Percentiles rank a stretch among this genome's conserved stretches.
Evolutionary conservation across 768 basidiomycete genomes (phyloP).

Genomic region (Filobasidium wieringae): DNA sequence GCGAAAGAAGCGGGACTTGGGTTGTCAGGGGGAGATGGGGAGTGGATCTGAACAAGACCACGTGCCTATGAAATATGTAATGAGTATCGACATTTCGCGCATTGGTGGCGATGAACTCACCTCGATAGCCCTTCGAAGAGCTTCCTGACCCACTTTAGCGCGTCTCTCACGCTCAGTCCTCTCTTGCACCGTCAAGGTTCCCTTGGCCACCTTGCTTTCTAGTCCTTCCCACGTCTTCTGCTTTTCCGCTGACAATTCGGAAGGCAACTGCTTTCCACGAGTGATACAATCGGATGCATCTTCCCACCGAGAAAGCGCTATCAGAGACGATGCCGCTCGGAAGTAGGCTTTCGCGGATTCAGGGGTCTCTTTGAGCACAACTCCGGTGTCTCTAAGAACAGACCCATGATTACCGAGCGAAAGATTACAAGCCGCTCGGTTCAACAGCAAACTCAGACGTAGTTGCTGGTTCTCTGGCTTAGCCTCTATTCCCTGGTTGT

Average conservation of each 20-base stretch:
- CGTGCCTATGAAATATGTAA: slow-evolving; percentile 49
- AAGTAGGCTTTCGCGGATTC: slow-evolving; percentile 72
- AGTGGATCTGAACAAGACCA: slow-evolving; percentile 41
- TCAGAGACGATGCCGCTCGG: slow-evolving; percentile 65
- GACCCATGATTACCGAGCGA: slow-evolving; percentile 63
- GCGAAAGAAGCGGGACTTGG: slow-evolving; percentile 36
- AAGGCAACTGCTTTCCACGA: slow-evolving; percentile 48
- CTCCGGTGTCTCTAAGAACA: slow-evolving; percentile 73
- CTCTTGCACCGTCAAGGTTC: slow-evolving; percentile 41
- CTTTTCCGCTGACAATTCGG: slow-evolving; percentile 46
- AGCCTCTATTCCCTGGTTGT: slow-evolving; percentile 77
- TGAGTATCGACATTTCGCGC: not conserved
- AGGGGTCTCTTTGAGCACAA: slow-evolving; percentile 52
- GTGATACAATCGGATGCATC: slow-evolving; percentile 76
- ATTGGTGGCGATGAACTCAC: slow-evolving; percentile 42
- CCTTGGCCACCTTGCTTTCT: slow-evolving; percentile 33
- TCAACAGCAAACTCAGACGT: slow-evolving; percentile 55
- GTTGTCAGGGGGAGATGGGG: slow-evolving; percentile 37
- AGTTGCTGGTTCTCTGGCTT: slow-evolving; percentile 54
- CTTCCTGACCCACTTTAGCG: slow-evolving; percentile 44
- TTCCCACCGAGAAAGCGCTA: slow-evolving; percentile 59
- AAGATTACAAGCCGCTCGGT: slow-evolving; percentile 87
- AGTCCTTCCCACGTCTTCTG: slow-evolving; percentile 45
- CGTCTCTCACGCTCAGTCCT: slow-evolving; percentile 28
- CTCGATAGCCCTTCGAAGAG: slow-evolving; percentile 52